phyloP scores from a whole-genome alignment of 1,284 basidiomycete genomes.

The Irpex sp. region DNA sequence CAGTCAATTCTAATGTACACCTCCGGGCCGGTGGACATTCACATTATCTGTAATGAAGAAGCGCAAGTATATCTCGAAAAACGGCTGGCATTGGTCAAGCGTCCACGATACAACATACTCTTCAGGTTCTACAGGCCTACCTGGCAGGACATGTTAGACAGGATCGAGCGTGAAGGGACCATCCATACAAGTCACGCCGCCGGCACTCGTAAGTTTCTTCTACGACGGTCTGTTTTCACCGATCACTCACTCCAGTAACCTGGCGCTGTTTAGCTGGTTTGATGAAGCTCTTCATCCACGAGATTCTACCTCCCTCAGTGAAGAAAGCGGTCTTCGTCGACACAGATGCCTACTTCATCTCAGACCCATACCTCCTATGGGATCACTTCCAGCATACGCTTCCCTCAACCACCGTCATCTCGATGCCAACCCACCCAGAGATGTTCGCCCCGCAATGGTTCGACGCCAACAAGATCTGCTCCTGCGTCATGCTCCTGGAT shows the following conservation, averaged over 20 bases:
- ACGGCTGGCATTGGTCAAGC: conserved; percentile 32
- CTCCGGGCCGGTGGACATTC: conserved; percentile 37
- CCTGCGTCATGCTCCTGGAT: conserved; percentile 45
- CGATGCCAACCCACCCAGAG: conserved; percentile 40
- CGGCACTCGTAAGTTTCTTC: conserved; percentile 34
- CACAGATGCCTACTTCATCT: conserved; percentile 42
- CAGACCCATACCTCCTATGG: conserved; percentile 40
- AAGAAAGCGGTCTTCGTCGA: conserved; percentile 41
- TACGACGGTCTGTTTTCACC: neutral
- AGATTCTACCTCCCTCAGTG: conserved; percentile 34
- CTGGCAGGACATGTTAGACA: conserved; percentile 35
- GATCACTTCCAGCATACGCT: conserved; percentile 28
- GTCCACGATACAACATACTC: conserved; percentile 29
- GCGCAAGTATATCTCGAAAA: conserved; percentile 33
- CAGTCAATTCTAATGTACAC: conserved; percentile 43
- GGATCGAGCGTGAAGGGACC: conserved; percentile 39
- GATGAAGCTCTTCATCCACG: conserved; percentile 44
- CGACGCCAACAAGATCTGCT: conserved; percentile 37
- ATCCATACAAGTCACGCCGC: conserved; percentile 41
- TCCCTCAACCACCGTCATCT: conserved; percentile 30
- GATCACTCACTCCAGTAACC: neutral
- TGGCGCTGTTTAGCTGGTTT: conserved; percentile 29
- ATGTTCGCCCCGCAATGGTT: conserved; percentile 35
- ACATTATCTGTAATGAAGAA: conserved; percentile 39
- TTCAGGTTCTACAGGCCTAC: conserved; percentile 37